phyloP scores from a whole-genome alignment of 2,329 filamentous ascomycete genomes.

The Ophiostoma tasmaniense region DNA sequence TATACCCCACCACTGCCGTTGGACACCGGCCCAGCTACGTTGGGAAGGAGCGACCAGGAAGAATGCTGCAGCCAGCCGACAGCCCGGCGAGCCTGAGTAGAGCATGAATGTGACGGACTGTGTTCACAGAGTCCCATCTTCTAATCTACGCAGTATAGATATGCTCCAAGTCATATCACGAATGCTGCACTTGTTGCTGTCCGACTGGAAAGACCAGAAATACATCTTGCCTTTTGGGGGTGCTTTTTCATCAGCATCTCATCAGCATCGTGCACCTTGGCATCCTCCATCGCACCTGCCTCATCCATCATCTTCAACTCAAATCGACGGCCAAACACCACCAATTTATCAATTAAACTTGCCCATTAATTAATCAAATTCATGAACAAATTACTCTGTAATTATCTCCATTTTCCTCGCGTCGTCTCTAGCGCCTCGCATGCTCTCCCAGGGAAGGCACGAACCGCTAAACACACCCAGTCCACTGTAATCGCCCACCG shows the following conservation, averaged over 20 bases:
- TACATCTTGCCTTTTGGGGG: too few relatives aligned
- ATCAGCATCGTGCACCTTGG: not conserved
- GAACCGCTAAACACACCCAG: not conserved
- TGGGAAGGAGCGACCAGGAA: conserved; percentile 7
- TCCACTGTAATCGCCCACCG: not conserved
- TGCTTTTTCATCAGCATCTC: too few relatives aligned
- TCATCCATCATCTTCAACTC: not conserved
- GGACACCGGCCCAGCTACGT: not conserved
- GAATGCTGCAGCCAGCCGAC: not conserved
- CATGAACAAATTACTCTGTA: too few relatives aligned
- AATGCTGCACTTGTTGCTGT: too few relatives aligned
- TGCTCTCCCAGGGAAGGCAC: not conserved
- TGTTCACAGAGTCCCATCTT: not conserved
- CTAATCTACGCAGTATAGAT: too few relatives aligned
- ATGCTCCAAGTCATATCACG: too few relatives aligned
- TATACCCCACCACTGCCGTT: conserved; percentile 5
- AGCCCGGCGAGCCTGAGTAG: not conserved
- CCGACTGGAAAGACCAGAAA: too few relatives aligned
- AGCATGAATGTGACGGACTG: not conserved
- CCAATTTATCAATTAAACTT: not conserved
- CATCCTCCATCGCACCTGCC: not conserved
- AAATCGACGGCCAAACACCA: not conserved
- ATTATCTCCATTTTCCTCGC: not conserved
- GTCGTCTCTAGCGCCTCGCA: not conserved
- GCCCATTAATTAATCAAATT: not conserved